Percentiles rank a stretch among this genome's conserved stretches.
Conservation (phyloP, 1,284 basidiomycete species). For the Grifola frondosa region DNA sequence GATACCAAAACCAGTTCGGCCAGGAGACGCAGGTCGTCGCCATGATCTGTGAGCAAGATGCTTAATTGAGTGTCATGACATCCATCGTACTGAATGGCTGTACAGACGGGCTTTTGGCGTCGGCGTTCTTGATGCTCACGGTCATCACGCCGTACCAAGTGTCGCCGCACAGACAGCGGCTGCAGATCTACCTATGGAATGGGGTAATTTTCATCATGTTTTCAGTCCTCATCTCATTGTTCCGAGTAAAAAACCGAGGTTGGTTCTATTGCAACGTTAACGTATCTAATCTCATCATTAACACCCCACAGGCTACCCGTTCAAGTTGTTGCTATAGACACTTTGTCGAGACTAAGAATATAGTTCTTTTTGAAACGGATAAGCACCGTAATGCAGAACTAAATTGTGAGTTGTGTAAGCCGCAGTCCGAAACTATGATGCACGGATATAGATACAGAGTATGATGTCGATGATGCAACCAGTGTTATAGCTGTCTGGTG, state of each 20-base stretch:
- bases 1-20: slow-evolving; percentile 89
- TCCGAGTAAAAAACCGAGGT: slow-evolving; percentile 91
- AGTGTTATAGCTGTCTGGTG: background rate
- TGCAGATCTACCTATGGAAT: slow-evolving; percentile 90
- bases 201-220: slow-evolving; percentile 83
- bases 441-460: slow-evolving; percentile 14
- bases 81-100: slow-evolving; percentile 6
- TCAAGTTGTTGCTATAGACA: slow-evolving; percentile 60
- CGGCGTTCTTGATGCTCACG: slow-evolving; percentile 82
- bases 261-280: slow-evolving; percentile 22
- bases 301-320: slow-evolving; percentile 64
- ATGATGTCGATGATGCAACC: too few species aligned
- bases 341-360: slow-evolving; percentile 14
- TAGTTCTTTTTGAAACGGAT: too few species aligned
- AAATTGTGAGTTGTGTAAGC: too few species aligned
- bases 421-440: slow-evolving; percentile 9
- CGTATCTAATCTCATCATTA: slow-evolving; percentile 1
- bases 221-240: slow-evolving; percentile 86
- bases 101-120: slow-evolving; percentile 81
- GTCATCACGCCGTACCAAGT: slow-evolving; percentile 79
- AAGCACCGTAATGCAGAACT: too few species aligned
- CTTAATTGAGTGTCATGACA: slow-evolving; percentile 4
- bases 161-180: slow-evolving; percentile 75
- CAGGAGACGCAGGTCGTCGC: slow-evolving; percentile 91
- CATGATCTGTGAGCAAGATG: slow-evolving; percentile 71